Conservation (phyloP, 768 basidiomycete genomes). For the Boletus sensibilis region DNA sequence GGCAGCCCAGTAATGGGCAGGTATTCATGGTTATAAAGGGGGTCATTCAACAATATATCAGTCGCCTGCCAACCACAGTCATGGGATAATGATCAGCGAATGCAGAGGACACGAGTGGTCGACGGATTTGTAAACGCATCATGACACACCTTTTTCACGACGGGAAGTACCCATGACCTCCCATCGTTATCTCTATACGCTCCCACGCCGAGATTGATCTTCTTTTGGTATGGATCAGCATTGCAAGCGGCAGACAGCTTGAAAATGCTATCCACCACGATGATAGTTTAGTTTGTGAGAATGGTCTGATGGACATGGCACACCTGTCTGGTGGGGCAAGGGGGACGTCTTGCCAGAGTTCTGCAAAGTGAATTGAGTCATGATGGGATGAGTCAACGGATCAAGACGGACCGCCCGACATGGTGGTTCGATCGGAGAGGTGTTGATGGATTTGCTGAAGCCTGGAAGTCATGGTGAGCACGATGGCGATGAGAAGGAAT, state of each 20-base stretch:
- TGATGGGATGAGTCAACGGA: not conserved
- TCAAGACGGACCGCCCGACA: constrained; percentile 53
- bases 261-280: constrained; percentile 63
- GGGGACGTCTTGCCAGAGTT: constrained; percentile 73
- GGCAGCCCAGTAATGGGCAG: constrained; percentile 87
- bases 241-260: constrained; percentile 90
- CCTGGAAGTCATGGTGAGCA: constrained; percentile 51
- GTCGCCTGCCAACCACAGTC: constrained; percentile 55
- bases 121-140: not conserved
- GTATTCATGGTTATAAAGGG: constrained; percentile 85
- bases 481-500: not conserved
- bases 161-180: constrained; percentile 91
- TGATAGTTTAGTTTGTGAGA: constrained; percentile 3
- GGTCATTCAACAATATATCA: constrained; percentile 62
- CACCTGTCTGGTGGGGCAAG: constrained; percentile 87
- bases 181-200: constrained; percentile 86
- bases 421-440: constrained; percentile 40
- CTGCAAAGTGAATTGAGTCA: constrained; percentile 36
- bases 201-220: constrained; percentile 91
- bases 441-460: constrained; percentile 60
- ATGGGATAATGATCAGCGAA: constrained; percentile 1
- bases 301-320: constrained; percentile 7
- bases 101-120: not conserved
- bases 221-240: constrained; percentile 67
- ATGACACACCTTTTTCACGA: constrained; percentile 75